Base-by-base conservation (phyloP, 2,329 filamentous ascomycete species). In the Calonectria leucothoes region DNA sequence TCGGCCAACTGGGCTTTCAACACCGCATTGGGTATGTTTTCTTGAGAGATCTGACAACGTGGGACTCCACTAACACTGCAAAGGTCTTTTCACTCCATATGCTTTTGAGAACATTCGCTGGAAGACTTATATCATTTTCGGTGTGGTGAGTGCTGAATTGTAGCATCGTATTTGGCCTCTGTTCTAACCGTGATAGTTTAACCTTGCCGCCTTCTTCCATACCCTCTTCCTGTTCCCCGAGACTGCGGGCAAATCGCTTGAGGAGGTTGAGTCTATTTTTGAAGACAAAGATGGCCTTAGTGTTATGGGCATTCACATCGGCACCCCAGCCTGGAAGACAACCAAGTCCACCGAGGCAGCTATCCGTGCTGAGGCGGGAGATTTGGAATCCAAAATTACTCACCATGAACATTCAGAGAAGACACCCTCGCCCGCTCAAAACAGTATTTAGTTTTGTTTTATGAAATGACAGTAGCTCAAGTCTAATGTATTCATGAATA, bases 201-300 rank as follows among this genome's bases (percentile, higher is more conserved):
- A 80, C 29, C 48, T 77, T 7, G 74, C 70, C 20, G 77, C 76
- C 69, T 72, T 78, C 0, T 12, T 77, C 6, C 78, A 80, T 14
- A 75, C 81, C 6, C 88, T 87, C 77, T 83, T 88, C 74, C 83
- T 87, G 75, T 88, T 88, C 70, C 86, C 86, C 0, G 87, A 89
- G 72, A 88, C 87, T 0, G 83, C 85, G 72, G 79, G 80, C 74
- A 87, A 88, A 49, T 88, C 87, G 1, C 85, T 93, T 2, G 92
- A 93, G 81, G 92, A 93, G 78, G 89, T 93, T 81, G 91, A 93
- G 69, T 55, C 79, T 8, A 81, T 84, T 48, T 85, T 84, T 23
- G 77, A 79, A 15, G 77, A 79, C 3, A 75, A 76, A 0, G 20
- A 79, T 3, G 78, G 78, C 4, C 12, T 76, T 79, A 48, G 25